Conservation (phyloP, 306 rosid genomes). For the Medicago truncatula region MtrunA17r5.0-ANR NC_053042.1:56364001-56364500, state of each 20-base stretch:
- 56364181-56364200: slow-evolving; percentile 83
- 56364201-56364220: slow-evolving; percentile 97
- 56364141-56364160: slow-evolving; percentile 38
- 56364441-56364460: too few species aligned
- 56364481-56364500: too few species aligned
- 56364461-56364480: too few species aligned
- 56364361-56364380: too few species aligned
- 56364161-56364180: slow-evolving; percentile 67
- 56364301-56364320: slow-evolving; percentile 5
- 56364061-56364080: slow-evolving; percentile 16
- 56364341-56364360: too few species aligned
- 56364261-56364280: slow-evolving; percentile 48
- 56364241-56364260: slow-evolving; percentile 87
- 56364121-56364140: slow-evolving; percentile 29
- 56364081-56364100: slow-evolving; percentile 8
- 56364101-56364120: slow-evolving; percentile 4
- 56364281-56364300: neutral
- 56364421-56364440: too few species aligned
- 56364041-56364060: neutral
- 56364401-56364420: too few species aligned
- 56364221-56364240: slow-evolving; percentile 86
- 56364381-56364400: too few species aligned
- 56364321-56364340: neutral
- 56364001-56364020: neutral
- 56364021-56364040: slow-evolving; percentile 24